Evolutionary conservation across 352 stramenopile species (phyloP).

Genomic region (Phytopythium kandeliae): DNA sequence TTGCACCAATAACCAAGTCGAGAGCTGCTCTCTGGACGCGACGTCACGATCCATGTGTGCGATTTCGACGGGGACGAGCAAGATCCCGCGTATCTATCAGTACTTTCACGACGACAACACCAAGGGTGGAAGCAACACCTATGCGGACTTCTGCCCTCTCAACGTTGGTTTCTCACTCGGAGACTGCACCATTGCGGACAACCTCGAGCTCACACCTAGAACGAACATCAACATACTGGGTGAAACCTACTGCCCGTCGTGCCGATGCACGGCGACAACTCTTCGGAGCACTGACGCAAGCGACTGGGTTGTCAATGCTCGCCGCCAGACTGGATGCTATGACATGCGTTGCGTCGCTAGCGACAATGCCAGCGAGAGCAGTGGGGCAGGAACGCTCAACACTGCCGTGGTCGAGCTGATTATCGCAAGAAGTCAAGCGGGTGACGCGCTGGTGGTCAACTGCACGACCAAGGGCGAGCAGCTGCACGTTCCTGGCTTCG

Average conservation of each 20-base stretch:
- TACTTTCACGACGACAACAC: slow-evolving; percentile 53
- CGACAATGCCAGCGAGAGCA: background rate
- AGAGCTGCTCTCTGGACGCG: slow-evolving; percentile 76
- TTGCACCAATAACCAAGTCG: slow-evolving; percentile 41
- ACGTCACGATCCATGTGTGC: slow-evolving; percentile 63
- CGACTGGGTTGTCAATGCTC: slow-evolving; percentile 45
- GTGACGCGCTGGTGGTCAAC: slow-evolving; percentile 21
- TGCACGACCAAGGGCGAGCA: slow-evolving; percentile 38
- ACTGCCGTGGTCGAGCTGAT: slow-evolving; percentile 30
- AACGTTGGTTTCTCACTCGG: slow-evolving; percentile 62
- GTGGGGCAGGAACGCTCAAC: slow-evolving; percentile 4
- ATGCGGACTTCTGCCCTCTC: slow-evolving; percentile 74
- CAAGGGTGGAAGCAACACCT: slow-evolving; percentile 53
- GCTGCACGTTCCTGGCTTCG: slow-evolving; percentile 40
- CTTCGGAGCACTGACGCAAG: slow-evolving; percentile 55
- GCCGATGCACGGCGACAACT: slow-evolving; percentile 64
- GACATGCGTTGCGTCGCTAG: slow-evolving; percentile 50
- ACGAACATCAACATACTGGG: slow-evolving; percentile 72
- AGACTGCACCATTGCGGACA: slow-evolving; percentile 56
- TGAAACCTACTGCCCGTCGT: slow-evolving; percentile 67
- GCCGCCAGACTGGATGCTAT: slow-evolving; percentile 74
- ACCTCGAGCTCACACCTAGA: slow-evolving; percentile 34
- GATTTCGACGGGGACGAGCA: slow-evolving; percentile 22
- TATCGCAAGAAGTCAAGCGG: slow-evolving; percentile 16
- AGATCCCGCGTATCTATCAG: slow-evolving; percentile 44